Conservation (phyloP, 768 basidiomycete species). For the Tephrocybe sp. region DNA sequence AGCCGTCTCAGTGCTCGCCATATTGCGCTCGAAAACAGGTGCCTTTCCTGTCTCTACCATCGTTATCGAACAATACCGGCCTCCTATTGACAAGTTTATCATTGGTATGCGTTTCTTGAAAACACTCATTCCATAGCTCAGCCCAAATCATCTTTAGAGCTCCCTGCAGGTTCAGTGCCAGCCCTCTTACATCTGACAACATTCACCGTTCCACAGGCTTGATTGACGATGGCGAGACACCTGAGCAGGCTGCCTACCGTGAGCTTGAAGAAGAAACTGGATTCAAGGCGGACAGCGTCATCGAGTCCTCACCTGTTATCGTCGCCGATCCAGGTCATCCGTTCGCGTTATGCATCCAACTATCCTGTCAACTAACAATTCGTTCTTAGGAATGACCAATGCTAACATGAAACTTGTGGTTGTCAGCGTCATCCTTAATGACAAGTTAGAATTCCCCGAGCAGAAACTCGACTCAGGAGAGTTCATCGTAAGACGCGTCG, state of each 20-base stretch:
- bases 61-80: constrained; percentile 89
- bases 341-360: background rate
- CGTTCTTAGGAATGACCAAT: constrained; percentile 76
- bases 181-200: background rate
- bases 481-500: constrained; percentile 70
- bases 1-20: constrained; percentile 85
- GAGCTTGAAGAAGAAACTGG: constrained; percentile 95
- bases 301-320: constrained; percentile 60
- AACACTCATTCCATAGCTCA: background rate
- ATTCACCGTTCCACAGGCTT: constrained; percentile 57
- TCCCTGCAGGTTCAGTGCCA: constrained; percentile 32
- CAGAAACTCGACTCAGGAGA: constrained; percentile 86
- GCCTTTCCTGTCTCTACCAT: constrained; percentile 76
- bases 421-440: constrained; percentile 65
- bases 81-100: constrained; percentile 74
- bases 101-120: constrained; percentile 49
- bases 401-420: constrained; percentile 90
- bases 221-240: constrained; percentile 81
- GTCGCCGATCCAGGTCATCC: constrained; percentile 68
- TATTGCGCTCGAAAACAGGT: constrained; percentile 72
- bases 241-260: constrained; percentile 77
- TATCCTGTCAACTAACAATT: constrained; percentile 1
- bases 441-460: constrained; percentile 62
- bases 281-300: constrained; percentile 61
- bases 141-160: constrained; percentile 24